Base-by-base conservation (phyloP, 805 yeast species). In the Dipodascus albidus region DNA sequence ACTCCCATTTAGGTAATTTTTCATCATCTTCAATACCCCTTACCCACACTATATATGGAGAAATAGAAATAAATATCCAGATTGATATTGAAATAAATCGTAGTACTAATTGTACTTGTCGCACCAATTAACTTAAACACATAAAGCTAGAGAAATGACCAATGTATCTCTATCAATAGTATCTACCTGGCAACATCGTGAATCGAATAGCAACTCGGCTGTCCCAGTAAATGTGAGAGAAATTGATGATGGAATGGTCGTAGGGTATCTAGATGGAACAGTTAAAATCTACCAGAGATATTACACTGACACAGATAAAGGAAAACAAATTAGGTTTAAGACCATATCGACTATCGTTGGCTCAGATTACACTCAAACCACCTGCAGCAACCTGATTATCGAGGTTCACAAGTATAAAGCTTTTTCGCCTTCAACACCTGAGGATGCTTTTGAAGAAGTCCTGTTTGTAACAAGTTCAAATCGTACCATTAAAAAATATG, bases 401-500 rank as follows among this genome's bases (percentile, higher is more conserved):
- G 44, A 38, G n/a, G 44, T 38, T 4, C 20, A 14, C 20, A 14
- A 38, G 44, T 6, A 6, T 14, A 17, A 38, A 6, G 20, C 44
- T 38, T 19, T 4, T n/a, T n/a, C 44, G 4, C 44, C 44, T 4
- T 11, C 44, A 14, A 27, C 27, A 4, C 4, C 8, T 6, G 19
- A 6, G 14, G 49, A 47, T 17, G 15, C 8, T 8, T 41, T 4
- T 14, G 22, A 41, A 9, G 22, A n/a, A n/a, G 31, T 15, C 4
- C n/a, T 47, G 4, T 47, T 22, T 47, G 22, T 23, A 9, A 17
- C 31, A 3, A 17, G 11, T 47, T 6, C 14, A 17, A 17, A 21
- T n/a, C 17, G 49, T 15, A n/a, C 49, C 4, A 23, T 47, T 21
- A 47, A 47, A 47, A 21, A 47, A 17, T 47, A 47, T 17, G 49